These are phyloP conservation scores for Typha latifolia DNA, from an alignment of 176 grass and related monocot genomes.

Conservation along the genomic window DNA sequence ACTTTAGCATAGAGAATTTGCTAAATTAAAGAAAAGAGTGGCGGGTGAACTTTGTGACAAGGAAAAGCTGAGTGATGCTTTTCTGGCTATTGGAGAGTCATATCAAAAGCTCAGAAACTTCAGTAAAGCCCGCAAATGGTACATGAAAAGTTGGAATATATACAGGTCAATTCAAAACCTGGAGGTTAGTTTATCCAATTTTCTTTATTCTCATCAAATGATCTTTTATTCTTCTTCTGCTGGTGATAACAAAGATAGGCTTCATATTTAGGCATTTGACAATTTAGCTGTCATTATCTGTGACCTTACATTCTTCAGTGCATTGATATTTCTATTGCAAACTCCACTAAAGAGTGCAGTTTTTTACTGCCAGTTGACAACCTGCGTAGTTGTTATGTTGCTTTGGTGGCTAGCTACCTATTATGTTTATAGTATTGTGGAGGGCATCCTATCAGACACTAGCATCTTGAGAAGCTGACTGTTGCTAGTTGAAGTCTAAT, in stretches of 20 bases:
- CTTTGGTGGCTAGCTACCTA: too few relatives aligned
- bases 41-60: constrained; percentile 52
- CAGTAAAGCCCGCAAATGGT: constrained; percentile 80
- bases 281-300: too few relatives aligned
- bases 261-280: too few relatives aligned
- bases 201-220: background rate
- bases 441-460: background rate
- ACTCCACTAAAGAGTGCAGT: too few relatives aligned
- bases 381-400: too few relatives aligned
- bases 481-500: background rate
- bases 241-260: too few relatives aligned
- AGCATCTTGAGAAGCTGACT: background rate
- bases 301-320: too few relatives aligned
- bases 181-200: constrained; percentile 42
- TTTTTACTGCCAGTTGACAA: too few relatives aligned
- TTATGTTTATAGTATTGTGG: too few relatives aligned
- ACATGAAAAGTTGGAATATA: constrained; percentile 71
- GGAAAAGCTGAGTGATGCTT: constrained; percentile 76
- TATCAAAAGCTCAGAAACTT: constrained; percentile 90
- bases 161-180: constrained; percentile 61
- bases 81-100: constrained; percentile 62
- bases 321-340: too few relatives aligned
- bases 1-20: constrained; percentile 68
- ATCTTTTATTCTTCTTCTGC: background rate
- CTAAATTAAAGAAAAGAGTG: constrained; percentile 78